A percentile compares a stretch with the other conserved stretches of the same genome.
These are phyloP conservation scores for Epichloe hybrida DNA, from an alignment of 2,329 filamentous ascomycete species.

Conservation along the genomic window DNA sequence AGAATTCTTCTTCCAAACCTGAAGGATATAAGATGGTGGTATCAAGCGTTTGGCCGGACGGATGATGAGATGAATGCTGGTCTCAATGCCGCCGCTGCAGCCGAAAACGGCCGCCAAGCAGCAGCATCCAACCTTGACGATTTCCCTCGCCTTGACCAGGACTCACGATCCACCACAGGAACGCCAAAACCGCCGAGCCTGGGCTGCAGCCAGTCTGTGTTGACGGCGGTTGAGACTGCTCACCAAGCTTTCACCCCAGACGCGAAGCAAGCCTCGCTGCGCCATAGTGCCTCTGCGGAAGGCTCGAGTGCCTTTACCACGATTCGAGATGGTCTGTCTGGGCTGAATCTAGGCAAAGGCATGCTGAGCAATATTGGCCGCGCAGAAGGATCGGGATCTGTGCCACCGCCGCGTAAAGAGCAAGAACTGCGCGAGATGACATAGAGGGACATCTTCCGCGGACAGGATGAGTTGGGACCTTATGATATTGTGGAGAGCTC, in stretches of 20 bases:
- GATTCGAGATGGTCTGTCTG: conserved; percentile 34
- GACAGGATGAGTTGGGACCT: conserved; percentile 14
- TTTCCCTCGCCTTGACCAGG: conserved; percentile 13
- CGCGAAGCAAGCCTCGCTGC: conserved; percentile 21
- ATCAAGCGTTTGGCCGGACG: conserved; percentile 69
- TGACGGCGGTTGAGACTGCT: conserved; percentile 45
- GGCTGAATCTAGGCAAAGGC: conserved; percentile 34
- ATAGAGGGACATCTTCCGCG: conserved; percentile 28
- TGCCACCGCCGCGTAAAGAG: conserved; percentile 18
- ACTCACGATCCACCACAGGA: conserved; percentile 9
- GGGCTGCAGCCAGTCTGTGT: conserved; percentile 35
- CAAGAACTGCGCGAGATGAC: conserved; percentile 33
- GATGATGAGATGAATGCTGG: conserved; percentile 87
- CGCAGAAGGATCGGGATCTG: conserved; percentile 12
- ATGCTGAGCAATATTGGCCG: conserved; percentile 23
- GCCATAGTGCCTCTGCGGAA: conserved; percentile 33
- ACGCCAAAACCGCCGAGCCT: conserved; percentile 27
- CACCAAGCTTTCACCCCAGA: conserved; percentile 36
- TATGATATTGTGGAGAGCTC: conserved; percentile 21
- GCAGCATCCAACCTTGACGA: conserved; percentile 22
- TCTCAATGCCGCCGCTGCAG: conserved; percentile 39
- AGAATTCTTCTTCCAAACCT: conserved; percentile 69
- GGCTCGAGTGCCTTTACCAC: conserved; percentile 29
- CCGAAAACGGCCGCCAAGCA: conserved; percentile 28
- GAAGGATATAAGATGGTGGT: conserved; percentile 85